Conservation (phyloP, 1,284 basidiomycete species). For the Leccinum pachyderme region DNA sequence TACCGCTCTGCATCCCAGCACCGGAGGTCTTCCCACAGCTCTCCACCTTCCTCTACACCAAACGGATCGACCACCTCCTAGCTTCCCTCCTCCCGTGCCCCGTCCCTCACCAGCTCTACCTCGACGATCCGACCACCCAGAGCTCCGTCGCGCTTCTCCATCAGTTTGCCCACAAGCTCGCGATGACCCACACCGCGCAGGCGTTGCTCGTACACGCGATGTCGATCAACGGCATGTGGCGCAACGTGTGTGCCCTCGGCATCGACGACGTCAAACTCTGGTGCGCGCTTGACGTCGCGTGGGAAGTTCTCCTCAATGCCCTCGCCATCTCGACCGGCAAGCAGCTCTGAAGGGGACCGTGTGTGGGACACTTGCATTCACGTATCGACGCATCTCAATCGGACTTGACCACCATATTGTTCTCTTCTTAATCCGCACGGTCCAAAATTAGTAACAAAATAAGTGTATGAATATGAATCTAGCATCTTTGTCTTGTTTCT, state of each 20-base stretch:
- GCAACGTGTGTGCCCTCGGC: constrained; percentile 58
- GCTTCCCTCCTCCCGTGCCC: not conserved
- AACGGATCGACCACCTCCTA: not conserved
- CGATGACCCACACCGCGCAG: constrained; percentile 28
- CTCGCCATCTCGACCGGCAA: constrained; percentile 30
- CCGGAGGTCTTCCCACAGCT: constrained; percentile 52
- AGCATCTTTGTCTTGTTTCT: not conserved
- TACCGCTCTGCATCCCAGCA: constrained; percentile 48
- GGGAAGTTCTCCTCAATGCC: constrained; percentile 47
- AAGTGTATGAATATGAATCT: not conserved
- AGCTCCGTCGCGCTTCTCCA: not conserved
- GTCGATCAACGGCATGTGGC: constrained; percentile 55
- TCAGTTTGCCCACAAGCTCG: not conserved
- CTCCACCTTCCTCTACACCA: constrained; percentile 48
- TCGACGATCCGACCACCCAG: not conserved
- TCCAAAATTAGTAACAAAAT: no score
- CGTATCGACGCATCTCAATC: not conserved
- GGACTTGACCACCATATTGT: not conserved
- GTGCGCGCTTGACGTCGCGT: constrained; percentile 53
- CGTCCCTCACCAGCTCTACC: not conserved
- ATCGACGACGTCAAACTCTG: constrained; percentile 55
- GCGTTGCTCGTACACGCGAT: constrained; percentile 40
- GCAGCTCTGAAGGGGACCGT: constrained; percentile 11
- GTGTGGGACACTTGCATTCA: not conserved
- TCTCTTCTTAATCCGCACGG: not conserved